Evolutionary conservation across 257 asterid genomes (phyloP), one percentile per base, ranked within the genome.

Genomic region (Solanum bulbocastanum): DNA sequence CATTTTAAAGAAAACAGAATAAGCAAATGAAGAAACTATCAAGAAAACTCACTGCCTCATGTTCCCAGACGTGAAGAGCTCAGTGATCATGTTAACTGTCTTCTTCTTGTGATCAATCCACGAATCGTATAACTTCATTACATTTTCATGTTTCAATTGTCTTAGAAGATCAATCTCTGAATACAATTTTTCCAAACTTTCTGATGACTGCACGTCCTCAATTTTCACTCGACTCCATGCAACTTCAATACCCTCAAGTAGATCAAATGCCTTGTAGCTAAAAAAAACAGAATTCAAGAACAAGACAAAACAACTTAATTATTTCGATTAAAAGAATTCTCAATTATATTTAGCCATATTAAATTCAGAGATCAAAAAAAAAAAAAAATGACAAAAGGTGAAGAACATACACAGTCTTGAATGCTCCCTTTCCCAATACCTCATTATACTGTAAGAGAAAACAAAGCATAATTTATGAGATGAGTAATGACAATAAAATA

Each of bases 31-130:
- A 5, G 27, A 37, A 6, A 4, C 35, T 13, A 20, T 25, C 68
- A 46, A 44, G 68, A 84, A 23, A 52, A 92, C 98, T 91, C 90
- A 96, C 97, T 94, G 98, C 52, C 98, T 92, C 89, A 96, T 83
- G 93, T 93, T 96, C 83, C 99, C 98, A 8, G 98, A 95, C 12
- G 96, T 93, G 93, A 95, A 95, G 86, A 96, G 93, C 93, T 96
- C 98, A 0, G 99, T 96, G 89, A 96, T 94, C 94, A 96, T 94
- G 94, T 94, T 95, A 27, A 95, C 75, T 22, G 96, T 94, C 90
- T 93, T 95, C 92, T 93, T 95, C 88, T 94, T 89, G 23, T 94
- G 94, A 90, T 96, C 99, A 71, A 93, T 84, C 98, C 98, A 96
- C 0, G 95, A 89, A 86, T 89, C 92, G 25, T 91, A 89, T 65